These are phyloP conservation scores for Cryphonectria carpinicola DNA, from an alignment of 2,329 filamentous ascomycete species.

Conservation along the genomic window DNA sequence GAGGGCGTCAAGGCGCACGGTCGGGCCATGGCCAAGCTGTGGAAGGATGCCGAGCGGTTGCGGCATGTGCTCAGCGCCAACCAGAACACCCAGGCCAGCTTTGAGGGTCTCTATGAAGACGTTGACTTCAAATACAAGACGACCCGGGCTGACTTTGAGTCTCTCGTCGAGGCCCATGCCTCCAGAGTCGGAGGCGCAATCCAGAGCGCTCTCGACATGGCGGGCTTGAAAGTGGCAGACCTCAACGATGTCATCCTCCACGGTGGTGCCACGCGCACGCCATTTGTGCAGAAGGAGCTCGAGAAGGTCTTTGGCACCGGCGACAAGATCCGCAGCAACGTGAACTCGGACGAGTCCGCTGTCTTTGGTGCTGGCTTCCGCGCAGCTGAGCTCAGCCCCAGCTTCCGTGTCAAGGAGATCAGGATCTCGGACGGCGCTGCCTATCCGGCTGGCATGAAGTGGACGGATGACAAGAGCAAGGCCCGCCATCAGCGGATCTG, in stretches of 20 bases:
- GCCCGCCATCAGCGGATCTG: conserved; percentile 81
- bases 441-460: conserved; percentile 78
- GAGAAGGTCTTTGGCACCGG: conserved; percentile 73
- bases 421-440: conserved; percentile 75
- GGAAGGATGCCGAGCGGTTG: conserved; percentile 86
- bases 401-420: conserved; percentile 98
- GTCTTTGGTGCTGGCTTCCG: conserved; percentile 96
- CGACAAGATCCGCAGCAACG: conserved; percentile 86
- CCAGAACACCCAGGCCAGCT: conserved; percentile 75
- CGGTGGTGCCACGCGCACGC: conserved; percentile 86
- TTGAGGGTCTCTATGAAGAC: conserved; percentile 90
- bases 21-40: conserved; percentile 84
- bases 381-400: conserved; percentile 87
- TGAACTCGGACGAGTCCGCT: conserved; percentile 95
- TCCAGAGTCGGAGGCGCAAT: conserved; percentile 72
- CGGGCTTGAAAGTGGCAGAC: conserved; percentile 73
- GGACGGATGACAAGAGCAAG: conserved; percentile 70
- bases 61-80: conserved; percentile 95
- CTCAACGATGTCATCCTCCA: conserved; percentile 92
- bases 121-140: conserved; percentile 94
- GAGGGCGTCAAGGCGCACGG: conserved; percentile 74
- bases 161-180: conserved; percentile 69
- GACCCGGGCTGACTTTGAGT: conserved; percentile 78
- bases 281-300: conserved; percentile 89
- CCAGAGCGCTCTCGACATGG: conserved; percentile 72